Evolutionary conservation across 352 stramenopile species (phyloP), one percentile per base, ranked within the genome.

Genomic region (Phytophthora pseudosyringae): DNA sequence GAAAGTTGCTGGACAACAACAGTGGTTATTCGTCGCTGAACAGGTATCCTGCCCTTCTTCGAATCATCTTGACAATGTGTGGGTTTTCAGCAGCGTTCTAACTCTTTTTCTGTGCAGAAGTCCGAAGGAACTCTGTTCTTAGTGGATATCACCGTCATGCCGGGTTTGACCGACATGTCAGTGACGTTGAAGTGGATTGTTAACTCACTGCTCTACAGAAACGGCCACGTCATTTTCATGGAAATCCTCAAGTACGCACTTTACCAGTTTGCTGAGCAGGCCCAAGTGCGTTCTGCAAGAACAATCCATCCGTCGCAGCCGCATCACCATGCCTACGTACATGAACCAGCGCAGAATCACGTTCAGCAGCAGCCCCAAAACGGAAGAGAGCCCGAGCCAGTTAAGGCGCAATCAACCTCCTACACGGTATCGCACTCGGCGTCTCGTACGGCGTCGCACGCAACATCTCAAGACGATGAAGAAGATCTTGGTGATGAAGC

Each of bases 111-210:
- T 39, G 5, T 25, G 11, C 47, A 95, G 87, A 74, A 83, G 71
- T 76, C 71, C 6, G 89, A 93, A 47, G 82, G 81, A 43, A 94
- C 86, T 10, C 59, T 92, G n/a, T 96, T 93, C 61, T 64, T 96
- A 62, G 77, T 90, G 3, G 85, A 95, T 47, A 78, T 96, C 36
- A 80, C 80, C 41, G 65, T 95, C 13, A 91, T 94, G 73, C 85
- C 88, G 2, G 86, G 84, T 6, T 72, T 91, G 18, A 76, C 80
- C 3, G 88, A 95, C 39, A 82, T 94, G 71, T 93, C 83, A 1
- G 82, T 92, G 45, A 94, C 88, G 15, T 73, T 95, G 44, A 96
- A 96, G 71, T 95, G 88, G 83, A 91, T 96, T 69, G 86, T 94
- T 43, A 91, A 93, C 56, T 93, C 85, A 38, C 48, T 96, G 47